Conservation (phyloP, 2,329 filamentous ascomycete genomes). For the Neophaeococcomyces mojaviensis region DNA sequence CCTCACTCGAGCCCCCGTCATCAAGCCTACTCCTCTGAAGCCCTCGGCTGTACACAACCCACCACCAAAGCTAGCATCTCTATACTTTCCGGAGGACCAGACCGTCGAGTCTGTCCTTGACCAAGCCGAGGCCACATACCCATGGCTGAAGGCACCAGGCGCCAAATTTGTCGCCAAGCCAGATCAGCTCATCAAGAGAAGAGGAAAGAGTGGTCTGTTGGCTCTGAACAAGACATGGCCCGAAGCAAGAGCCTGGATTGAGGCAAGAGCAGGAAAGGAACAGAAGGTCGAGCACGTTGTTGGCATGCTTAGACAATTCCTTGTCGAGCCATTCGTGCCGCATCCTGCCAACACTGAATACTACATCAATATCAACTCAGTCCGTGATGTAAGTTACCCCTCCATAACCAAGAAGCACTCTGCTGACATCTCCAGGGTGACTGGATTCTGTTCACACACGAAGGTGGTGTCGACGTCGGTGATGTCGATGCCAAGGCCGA, state of each 20-base stretch:
- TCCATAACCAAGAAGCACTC: not conserved
- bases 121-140: constrained; percentile 93
- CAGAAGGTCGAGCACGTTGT: constrained; percentile 88
- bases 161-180: constrained; percentile 98
- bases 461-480: constrained; percentile 98
- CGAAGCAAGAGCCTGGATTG: constrained; percentile 90
- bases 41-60: constrained; percentile 80
- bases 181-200: constrained; percentile 98
- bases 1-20: constrained; percentile 91
- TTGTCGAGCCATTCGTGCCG: constrained; percentile 97
- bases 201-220: constrained; percentile 96
- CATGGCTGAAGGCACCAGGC: constrained; percentile 77
- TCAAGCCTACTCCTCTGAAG: constrained; percentile 95
- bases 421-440: constrained; percentile 61
- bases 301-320: constrained; percentile 85
- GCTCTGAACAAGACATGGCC: constrained; percentile 96
- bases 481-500: constrained; percentile 98
- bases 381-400: constrained; percentile 79
- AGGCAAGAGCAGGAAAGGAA: constrained; percentile 80
- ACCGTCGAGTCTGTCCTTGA: constrained; percentile 77
- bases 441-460: constrained; percentile 99
- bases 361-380: constrained; percentile 99
- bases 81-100: constrained; percentile 87
- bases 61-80: constrained; percentile 78
- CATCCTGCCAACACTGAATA: constrained; percentile 94